Conservation (phyloP, 1,284 basidiomycete species). For the Exobasidium rhododendri region DNA sequence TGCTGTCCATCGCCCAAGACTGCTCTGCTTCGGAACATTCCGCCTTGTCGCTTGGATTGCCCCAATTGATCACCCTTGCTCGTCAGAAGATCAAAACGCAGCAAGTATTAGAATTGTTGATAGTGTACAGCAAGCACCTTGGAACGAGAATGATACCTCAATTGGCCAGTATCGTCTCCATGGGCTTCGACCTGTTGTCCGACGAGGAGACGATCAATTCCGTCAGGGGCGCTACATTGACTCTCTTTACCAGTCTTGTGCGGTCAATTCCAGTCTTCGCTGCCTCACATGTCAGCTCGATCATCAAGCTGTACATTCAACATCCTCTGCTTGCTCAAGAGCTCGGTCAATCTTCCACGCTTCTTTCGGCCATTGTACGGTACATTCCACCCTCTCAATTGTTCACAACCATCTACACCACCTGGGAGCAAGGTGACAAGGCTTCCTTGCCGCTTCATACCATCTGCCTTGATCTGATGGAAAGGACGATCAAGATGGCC, state of each 20-base stretch:
- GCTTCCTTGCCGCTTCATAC: background rate
- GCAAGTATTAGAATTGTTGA: background rate
- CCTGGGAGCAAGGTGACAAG: slow-evolving; percentile 23
- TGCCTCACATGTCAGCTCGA: slow-evolving; percentile 25
- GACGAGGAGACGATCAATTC: background rate
- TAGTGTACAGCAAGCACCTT: slow-evolving; percentile 18
- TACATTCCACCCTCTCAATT: slow-evolving; percentile 24
- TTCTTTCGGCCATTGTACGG: background rate
- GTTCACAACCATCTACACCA: slow-evolving; percentile 29
- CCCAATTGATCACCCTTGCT: slow-evolving; percentile 29
- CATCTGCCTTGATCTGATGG: slow-evolving; percentile 38
- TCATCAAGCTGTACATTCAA: slow-evolving; percentile 18
- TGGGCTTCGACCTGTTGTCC: background rate
- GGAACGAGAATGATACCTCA: slow-evolving; percentile 51
- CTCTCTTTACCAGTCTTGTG: slow-evolving; percentile 38
- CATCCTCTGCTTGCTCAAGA: slow-evolving; percentile 18
- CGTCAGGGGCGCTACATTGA: slow-evolving; percentile 27
- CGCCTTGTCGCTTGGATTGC: slow-evolving; percentile 28
- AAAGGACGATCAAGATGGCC: slow-evolving; percentile 12
- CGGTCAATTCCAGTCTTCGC: slow-evolving; percentile 48
- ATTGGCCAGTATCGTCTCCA: slow-evolving; percentile 34
- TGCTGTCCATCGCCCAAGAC: slow-evolving; percentile 27
- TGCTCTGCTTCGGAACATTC: slow-evolving; percentile 23
- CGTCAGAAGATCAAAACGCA: background rate
- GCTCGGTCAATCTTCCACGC: background rate